Percentiles rank a stretch among this genome's conserved stretches.
Evolutionary conservation across 305 asterid species (phyloP).

Genomic region (Andrographis paniculata): DNA sequence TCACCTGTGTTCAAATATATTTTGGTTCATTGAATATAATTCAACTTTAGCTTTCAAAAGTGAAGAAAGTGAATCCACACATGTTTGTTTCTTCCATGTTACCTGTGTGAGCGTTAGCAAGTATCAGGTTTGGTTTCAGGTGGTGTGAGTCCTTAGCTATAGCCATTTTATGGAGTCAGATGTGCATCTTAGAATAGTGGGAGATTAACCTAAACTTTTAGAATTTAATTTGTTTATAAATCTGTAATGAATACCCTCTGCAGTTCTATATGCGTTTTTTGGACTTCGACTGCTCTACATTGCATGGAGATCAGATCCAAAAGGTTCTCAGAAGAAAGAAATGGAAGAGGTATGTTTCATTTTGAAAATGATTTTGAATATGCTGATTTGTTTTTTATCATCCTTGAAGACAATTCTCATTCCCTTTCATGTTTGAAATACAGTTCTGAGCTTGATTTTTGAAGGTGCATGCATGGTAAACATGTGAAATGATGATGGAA

Average conservation of each 20-base stretch:
- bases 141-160: not conserved
- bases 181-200: conserved; percentile 1
- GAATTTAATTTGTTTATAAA: not conserved
- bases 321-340: conserved; percentile 82
- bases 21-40: not conserved
- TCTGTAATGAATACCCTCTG: conserved; percentile 22
- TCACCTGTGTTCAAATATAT: too few relatives aligned
- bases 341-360: conserved; percentile 75
- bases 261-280: conserved; percentile 87
- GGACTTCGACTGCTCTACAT: conserved; percentile 88
- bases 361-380: conserved; percentile 4
- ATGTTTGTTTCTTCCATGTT: not conserved
- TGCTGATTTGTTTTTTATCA: not conserved
- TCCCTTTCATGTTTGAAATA: too few relatives aligned
- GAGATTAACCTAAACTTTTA: not conserved
- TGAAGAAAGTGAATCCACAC: conserved; percentile 3
- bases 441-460: not conserved
- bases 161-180: not conserved
- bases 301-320: conserved; percentile 88
- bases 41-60: not conserved
- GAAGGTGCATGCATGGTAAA: not conserved
- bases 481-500: not conserved
- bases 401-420: not conserved
- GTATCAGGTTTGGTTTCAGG: not conserved
- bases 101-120: not conserved